Evolutionary conservation across 2,329 filamentous ascomycete species (phyloP), one percentile per base, ranked within the genome.

Genomic region (Cylindrodendrum hubeiense): DNA sequence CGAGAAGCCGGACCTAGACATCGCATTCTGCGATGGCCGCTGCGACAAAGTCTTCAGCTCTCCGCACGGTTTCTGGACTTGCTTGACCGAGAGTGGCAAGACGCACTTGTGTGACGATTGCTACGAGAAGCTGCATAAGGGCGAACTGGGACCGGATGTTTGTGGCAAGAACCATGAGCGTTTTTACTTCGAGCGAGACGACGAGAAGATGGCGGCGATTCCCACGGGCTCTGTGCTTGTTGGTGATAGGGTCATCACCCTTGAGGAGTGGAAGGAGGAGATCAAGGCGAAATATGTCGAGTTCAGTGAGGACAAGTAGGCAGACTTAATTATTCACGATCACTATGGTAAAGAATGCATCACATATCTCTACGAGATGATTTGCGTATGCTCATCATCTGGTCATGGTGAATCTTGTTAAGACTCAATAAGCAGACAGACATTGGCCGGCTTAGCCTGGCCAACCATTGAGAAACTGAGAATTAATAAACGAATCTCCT

Each of bases 221-320:
- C 61, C 65, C 15, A 41, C 39, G 39, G 65, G 65, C 13, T 63
- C 58, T 28, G 61, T 65, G 4, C 17, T 56, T 3, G 37, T 65
- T 10, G 54, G 50, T 0, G 62, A 57, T 6, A 62, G 58, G 24
- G 13, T 46, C 9, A 33, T 65, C n/a, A 63, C 65, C 0, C 41
- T 67, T 19, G 58, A 65, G 33, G 50, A 54, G 15, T 65, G 65
- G 65, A 63, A 65, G 37, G n/a, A 57, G 22, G 59, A 65, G 37
- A 60, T 67, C 7, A 51, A 47, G 39, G 37, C 53, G 26, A 50
- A 54, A 13, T 60, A 65, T 24, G 57, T 65, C 5, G 52, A 59
- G 2, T 46, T 39, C 53, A 30, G 17, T 4, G 21, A 47, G n/a
- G 21, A 19, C 13, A 50, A 33, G 46, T 46, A 43, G 10, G 5